Conservation (phyloP, 1,284 basidiomycete genomes). For the Austroboletus niveus region DNA sequence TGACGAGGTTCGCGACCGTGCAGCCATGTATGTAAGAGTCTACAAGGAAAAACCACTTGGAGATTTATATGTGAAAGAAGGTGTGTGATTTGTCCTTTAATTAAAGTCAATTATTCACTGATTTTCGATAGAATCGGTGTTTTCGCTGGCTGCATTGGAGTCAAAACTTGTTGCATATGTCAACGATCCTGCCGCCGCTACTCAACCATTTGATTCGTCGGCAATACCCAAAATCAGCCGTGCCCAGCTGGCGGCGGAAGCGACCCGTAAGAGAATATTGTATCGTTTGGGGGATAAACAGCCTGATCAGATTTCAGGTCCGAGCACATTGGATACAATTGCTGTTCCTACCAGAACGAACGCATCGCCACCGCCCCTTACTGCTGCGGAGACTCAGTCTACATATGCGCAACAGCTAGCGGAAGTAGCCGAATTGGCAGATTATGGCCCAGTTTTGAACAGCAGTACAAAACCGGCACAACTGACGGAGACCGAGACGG, state of each 20-base stretch:
- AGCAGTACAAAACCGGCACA: conserved; percentile 80
- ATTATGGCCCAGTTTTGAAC: conserved; percentile 87
- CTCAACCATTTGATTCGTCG: conserved; percentile 76
- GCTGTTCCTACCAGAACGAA: conserved; percentile 67
- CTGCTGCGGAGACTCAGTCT: conserved; percentile 82
- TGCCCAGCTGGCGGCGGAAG: conserved; percentile 83
- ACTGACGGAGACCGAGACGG: conserved; percentile 96
- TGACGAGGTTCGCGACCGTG: conserved; percentile 98
- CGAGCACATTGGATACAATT: conserved; percentile 81
- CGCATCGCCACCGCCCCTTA: conserved; percentile 63
- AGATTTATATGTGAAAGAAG: conserved; percentile 88
- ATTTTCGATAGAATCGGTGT: conserved; percentile 74
- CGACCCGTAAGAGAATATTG: conserved; percentile 61
- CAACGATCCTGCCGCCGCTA: conserved; percentile 69
- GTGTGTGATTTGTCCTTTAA: conserved; percentile 38
- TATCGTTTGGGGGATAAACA: neutral
- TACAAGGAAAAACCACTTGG: conserved; percentile 81
- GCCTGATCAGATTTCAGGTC: conserved; percentile 46
- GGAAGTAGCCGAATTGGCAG: conserved; percentile 82
- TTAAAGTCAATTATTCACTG: neutral
- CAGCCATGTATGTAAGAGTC: conserved; percentile 89
- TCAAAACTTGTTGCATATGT: conserved; percentile 87
- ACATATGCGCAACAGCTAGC: conserved; percentile 84
- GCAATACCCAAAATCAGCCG: conserved; percentile 90
- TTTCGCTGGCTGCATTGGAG: conserved; percentile 85